Percentiles rank a stretch among this genome's conserved stretches.
Evolutionary conservation across 345 rosid species (phyloP).

Genomic region (Punica granatum): DNA sequence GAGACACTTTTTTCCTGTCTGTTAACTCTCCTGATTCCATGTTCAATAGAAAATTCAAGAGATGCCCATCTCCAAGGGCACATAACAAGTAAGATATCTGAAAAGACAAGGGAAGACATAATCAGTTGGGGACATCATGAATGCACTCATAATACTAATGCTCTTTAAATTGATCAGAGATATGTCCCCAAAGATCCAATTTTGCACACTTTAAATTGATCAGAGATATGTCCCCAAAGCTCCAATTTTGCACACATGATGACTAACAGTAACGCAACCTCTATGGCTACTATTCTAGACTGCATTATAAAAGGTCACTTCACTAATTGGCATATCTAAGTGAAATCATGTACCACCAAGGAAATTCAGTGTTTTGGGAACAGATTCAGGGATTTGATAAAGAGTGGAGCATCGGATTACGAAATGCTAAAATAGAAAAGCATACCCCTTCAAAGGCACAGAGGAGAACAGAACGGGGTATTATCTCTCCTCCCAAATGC

Average conservation of each 20-base stretch:
- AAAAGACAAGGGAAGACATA: conserved; percentile 6
- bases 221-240: background rate
- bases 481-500: conserved; percentile 89
- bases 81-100: conserved; percentile 91
- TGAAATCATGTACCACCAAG: background rate
- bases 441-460: conserved; percentile 97
- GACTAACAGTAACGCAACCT: too few relatives aligned
- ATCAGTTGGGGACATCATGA: background rate
- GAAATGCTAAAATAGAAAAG: conserved; percentile 7
- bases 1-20: conserved; percentile 80
- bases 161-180: background rate
- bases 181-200: background rate
- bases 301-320: background rate
- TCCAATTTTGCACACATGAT: background rate
- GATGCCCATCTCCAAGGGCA: conserved; percentile 98
- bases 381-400: background rate
- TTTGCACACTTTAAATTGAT: background rate
- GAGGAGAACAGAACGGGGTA: conserved; percentile 86
- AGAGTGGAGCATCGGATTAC: background rate
- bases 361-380: background rate
- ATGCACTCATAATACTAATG: background rate
- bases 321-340: background rate
- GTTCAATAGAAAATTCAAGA: conserved; percentile 73
- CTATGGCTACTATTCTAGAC: background rate
- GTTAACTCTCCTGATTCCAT: conserved; percentile 61